Percentiles rank a stretch among this genome's conserved stretches.
phyloP scores from a whole-genome alignment of 164 flowering plant species.

The Brasenia schreberi region DNA sequence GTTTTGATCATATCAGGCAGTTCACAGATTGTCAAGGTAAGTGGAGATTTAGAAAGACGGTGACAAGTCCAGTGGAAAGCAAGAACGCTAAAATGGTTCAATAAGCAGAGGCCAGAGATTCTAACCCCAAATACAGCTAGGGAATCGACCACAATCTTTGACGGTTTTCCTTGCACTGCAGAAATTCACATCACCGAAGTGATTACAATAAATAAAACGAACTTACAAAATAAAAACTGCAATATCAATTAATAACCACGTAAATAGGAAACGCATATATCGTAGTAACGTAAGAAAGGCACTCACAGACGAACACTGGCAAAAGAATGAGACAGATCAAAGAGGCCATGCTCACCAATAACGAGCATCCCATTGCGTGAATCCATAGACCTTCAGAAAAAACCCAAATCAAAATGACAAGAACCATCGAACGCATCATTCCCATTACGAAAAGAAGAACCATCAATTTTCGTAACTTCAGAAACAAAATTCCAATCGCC shows the following conservation, averaged over 20 bases:
- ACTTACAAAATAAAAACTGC: background rate
- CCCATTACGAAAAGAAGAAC: too few species aligned
- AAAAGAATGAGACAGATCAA: slow-evolving; percentile 76
- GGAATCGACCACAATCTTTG: slow-evolving; percentile 77
- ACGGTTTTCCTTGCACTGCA: slow-evolving; percentile 91
- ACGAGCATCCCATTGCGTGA: slow-evolving; percentile 86
- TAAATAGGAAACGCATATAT: too few species aligned
- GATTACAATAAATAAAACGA: background rate
- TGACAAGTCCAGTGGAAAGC: background rate
- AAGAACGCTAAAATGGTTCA: background rate
- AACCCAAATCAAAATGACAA: background rate
- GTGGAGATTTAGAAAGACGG: background rate
- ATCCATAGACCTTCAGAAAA: slow-evolving; percentile 61
- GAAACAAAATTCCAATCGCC: too few species aligned
- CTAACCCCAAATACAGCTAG: slow-evolving; percentile 96
- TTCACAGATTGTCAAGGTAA: too few species aligned
- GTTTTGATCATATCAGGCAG: too few species aligned
- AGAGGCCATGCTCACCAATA: slow-evolving; percentile 97
- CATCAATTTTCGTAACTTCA: too few species aligned
- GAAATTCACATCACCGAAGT: slow-evolving; percentile 6
- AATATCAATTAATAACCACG: too few species aligned
- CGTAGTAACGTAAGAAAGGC: background rate
- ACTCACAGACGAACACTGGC: slow-evolving; percentile 82
- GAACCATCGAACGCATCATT: background rate
- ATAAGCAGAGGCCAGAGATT: slow-evolving; percentile 8